phyloP scores from a whole-genome alignment of 148 eudicot species.

The Selenicereus undatus region DNA sequence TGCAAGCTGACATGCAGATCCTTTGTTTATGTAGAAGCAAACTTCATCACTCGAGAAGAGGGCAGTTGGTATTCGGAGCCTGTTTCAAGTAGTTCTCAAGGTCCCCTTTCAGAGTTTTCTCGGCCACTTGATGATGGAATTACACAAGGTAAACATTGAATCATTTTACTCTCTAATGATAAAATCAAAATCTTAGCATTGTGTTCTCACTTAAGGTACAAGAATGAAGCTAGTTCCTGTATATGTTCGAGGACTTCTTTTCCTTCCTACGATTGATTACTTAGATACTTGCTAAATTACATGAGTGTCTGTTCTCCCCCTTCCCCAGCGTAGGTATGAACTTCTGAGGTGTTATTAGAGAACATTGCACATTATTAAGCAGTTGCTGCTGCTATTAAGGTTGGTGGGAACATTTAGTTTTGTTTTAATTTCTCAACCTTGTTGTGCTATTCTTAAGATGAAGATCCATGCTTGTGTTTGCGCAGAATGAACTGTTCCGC shows the following conservation, averaged over 20 bases:
- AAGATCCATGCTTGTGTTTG: constrained; percentile 2
- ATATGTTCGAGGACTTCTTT: background rate
- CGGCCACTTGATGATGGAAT: constrained; percentile 28
- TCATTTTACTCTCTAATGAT: background rate
- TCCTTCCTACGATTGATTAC: background rate
- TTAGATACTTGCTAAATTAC: background rate
- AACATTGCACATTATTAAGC: background rate
- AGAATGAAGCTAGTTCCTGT: background rate
- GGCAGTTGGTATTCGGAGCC: constrained; percentile 81
- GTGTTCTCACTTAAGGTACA: background rate
- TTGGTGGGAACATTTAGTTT: background rate
- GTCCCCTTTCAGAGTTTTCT: constrained; percentile 28
- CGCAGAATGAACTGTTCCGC: constrained; percentile 14
- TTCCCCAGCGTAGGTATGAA: constrained; percentile 8
- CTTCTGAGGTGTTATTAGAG: background rate
- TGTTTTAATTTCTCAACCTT: background rate
- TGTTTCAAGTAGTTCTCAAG: constrained; percentile 29
- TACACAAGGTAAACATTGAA: constrained; percentile 20
- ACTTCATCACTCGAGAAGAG: constrained; percentile 72
- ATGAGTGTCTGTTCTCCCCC: background rate
- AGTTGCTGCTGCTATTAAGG: constrained; percentile 6
- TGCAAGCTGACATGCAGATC: constrained; percentile 5
- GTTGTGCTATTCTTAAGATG: background rate
- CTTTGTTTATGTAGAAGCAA: constrained; percentile 66
- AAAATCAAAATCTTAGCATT: background rate